Base-by-base conservation (phyloP, 2,329 filamentous ascomycete genomes). In the Aureobasidium vineae region DNA sequence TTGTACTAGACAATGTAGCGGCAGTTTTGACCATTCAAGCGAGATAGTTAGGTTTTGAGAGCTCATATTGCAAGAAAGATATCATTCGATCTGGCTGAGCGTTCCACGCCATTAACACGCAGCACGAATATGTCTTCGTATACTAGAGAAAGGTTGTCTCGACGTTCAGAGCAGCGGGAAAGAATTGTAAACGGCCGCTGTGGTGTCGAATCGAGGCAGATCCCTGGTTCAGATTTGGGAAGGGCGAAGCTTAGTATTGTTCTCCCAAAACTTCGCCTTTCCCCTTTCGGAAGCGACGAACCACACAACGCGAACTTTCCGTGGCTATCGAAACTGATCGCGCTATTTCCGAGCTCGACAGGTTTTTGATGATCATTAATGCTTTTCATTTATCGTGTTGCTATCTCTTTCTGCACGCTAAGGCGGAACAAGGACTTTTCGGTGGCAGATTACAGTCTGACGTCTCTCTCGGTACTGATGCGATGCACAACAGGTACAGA, bases 401-500 rank as follows among this genome's bases (percentile, higher is more conserved):
- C 56, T 60, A 60, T 60, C 19, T 60, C 11, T 33, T 47, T 45
- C 11, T 33, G 54, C 54, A 45, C 36, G 16, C 31, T 31, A 47
- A 10, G 19, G 19, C 19, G 50, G 1, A 8, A 21, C 19, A 21
- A n/a, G 52, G 33, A 15, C 31, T 15, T 26, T 11, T 36, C 13
- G 10, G 33, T 36, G 33, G 33, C 10, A 13, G 33, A 36, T 36
- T 50, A 69, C 7, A 65, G 54, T 36, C 68, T 66, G 16, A 68
- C 68, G 40, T 69, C 68, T 43, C 68, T 68, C 45, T 79, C 77
- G 66, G 78, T 79, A 69, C 82, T 84, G 73, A 88, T 78, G 64
- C 88, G 82, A 78, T 90, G 86, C 65, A 90, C 85, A 56, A 89
- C 87, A 13, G 92, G 90, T 49, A 97, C 92, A 8, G 92, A 92